A percentile compares a stretch with the other conserved stretches of the same genome.
Conservation (phyloP, 164 flowering plant genomes). For the Akebia trifoliata region DNA sequence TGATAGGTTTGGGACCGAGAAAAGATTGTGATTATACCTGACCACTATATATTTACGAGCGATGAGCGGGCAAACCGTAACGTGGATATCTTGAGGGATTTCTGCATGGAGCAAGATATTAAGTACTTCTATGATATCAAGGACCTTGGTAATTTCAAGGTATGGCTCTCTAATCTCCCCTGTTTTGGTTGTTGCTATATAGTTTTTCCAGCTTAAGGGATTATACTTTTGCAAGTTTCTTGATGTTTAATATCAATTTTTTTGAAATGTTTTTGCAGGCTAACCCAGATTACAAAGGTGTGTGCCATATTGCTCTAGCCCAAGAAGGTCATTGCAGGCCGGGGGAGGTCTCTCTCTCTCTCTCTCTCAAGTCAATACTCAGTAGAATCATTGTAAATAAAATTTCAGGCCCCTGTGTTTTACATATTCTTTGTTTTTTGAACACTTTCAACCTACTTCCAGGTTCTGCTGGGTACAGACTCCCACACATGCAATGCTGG, state of each 20-base stretch:
- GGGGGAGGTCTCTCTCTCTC: slow-evolving; percentile 65
- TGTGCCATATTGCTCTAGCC: slow-evolving; percentile 96
- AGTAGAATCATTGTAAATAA: not conserved
- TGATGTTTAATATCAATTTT: slow-evolving; percentile 3
- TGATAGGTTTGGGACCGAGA: slow-evolving; percentile 98
- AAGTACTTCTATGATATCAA: slow-evolving; percentile 96
- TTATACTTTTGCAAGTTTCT: not conserved
- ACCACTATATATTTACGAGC: slow-evolving; percentile 89
- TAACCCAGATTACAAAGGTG: slow-evolving; percentile 98
- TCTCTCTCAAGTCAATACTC: not conserved
- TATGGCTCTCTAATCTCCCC: slow-evolving; percentile 18
- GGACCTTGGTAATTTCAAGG: slow-evolving; percentile 86
- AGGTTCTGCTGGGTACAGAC: slow-evolving; percentile 96
- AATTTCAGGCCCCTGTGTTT: not conserved
- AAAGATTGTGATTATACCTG: slow-evolving; percentile 90
- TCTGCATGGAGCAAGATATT: slow-evolving; percentile 80
- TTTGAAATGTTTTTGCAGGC: slow-evolving; percentile 44
- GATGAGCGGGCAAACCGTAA: slow-evolving; percentile 97
- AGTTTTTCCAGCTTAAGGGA: not conserved
- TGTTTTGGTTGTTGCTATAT: not conserved
- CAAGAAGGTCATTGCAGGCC: slow-evolving; percentile 99
- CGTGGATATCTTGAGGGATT: slow-evolving; percentile 92
- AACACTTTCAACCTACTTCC: slow-evolving; percentile 8
- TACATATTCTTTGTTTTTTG: not conserved
- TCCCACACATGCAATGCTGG: slow-evolving; percentile 99